Percentiles rank a stretch among this genome's conserved stretches.
phyloP scores from a whole-genome alignment of 805 yeast genomes.

The Clavispora fructus region DNA sequence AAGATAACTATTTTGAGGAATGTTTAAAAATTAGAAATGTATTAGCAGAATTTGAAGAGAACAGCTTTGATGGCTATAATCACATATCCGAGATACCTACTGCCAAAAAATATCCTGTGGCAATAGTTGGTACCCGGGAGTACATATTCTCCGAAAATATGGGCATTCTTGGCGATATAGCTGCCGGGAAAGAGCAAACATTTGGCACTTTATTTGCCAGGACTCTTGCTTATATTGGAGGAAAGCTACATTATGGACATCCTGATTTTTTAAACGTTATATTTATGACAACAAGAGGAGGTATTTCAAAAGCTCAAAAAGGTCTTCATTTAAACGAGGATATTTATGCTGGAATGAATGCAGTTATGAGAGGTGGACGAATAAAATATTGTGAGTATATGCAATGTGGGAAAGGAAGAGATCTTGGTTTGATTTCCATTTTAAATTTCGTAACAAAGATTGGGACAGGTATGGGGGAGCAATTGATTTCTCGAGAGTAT shows the following conservation, averaged over 20 bases:
- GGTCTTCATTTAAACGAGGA: constrained; percentile 84
- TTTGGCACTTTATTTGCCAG: constrained; percentile 82
- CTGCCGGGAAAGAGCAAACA: constrained; percentile 88
- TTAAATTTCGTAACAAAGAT: constrained; percentile 81
- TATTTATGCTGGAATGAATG: constrained; percentile 86
- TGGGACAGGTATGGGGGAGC: constrained; percentile 95
- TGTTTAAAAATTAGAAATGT: constrained; percentile 79
- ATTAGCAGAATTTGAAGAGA: constrained; percentile 77
- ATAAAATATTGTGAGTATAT: constrained; percentile 83
- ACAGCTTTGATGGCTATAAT: neutral
- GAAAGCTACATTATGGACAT: constrained; percentile 83
- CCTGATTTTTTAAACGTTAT: constrained; percentile 77
- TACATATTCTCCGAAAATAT: constrained; percentile 82
- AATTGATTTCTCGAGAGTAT: constrained; percentile 78
- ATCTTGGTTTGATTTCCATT: constrained; percentile 81
- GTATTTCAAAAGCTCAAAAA: constrained; percentile 82
- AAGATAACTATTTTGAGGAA: constrained; percentile 81
- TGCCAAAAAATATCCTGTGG: constrained; percentile 49
- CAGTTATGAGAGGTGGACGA: constrained; percentile 78
- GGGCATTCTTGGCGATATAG: constrained; percentile 83
- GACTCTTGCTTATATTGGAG: constrained; percentile 80
- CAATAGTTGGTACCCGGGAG: constrained; percentile 84
- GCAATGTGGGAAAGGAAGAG: constrained; percentile 91
- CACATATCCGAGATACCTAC: constrained; percentile 1
- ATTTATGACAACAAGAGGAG: constrained; percentile 82